phyloP scores from a whole-genome alignment of 2,329 filamentous ascomycete species.

The Tolypocladium guangdongense region DNA sequence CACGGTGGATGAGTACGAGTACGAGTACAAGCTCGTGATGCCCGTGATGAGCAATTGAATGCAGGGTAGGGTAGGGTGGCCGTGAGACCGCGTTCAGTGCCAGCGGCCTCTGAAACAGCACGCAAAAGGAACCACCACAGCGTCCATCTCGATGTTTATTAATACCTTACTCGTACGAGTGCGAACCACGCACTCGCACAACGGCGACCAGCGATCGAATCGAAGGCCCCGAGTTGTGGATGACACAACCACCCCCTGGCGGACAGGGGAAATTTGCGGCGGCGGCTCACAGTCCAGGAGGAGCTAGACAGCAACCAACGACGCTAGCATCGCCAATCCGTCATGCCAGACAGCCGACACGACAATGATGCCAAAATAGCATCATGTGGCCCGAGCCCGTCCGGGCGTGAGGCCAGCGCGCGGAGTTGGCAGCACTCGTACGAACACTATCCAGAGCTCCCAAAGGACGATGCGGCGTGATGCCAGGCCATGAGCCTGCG shows the following conservation, averaged over 20 bases:
- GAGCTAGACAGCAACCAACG: constrained; percentile 6
- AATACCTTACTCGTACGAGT: too few species aligned
- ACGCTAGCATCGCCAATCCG: constrained; percentile 8
- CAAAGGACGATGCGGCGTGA: neutral
- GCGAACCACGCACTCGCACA: neutral
- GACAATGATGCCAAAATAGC: neutral
- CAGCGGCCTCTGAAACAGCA: neutral
- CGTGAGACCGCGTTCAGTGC: too few species aligned
- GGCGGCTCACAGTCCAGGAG: neutral
- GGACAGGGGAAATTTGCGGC: neutral
- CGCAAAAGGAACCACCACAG: too few species aligned
- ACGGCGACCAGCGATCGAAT: neutral
- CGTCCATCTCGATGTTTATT: neutral
- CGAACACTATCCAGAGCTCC: neutral
- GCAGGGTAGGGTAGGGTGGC: too few species aligned
- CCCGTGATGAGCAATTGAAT: neutral
- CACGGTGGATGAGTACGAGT: too few species aligned
- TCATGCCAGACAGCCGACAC: constrained; percentile 11
- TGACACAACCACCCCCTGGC: neutral
- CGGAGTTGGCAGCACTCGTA: too few species aligned
- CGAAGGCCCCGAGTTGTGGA: neutral
- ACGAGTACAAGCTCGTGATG: neutral
- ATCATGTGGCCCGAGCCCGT: neutral
- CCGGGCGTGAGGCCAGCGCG: neutral
- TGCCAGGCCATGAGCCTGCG: neutral